Conservation (phyloP, 139 green algal species). For the Tetradesmus lagerheimii region DNA sequence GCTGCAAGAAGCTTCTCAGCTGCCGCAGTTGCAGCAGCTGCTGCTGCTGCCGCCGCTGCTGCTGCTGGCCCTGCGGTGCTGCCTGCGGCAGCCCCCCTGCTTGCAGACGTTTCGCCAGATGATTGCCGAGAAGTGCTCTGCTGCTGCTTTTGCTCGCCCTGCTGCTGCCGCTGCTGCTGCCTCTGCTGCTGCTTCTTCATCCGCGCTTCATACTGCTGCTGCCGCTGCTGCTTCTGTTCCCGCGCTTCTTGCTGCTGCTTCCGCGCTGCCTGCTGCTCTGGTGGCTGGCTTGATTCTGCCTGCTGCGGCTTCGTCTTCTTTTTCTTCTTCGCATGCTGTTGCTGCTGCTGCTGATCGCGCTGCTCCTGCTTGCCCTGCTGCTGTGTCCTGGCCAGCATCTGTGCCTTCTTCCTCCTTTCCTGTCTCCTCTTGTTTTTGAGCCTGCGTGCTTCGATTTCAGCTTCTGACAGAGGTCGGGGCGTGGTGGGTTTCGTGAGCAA, state of each 20-base stretch:
- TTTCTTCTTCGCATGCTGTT: neutral
- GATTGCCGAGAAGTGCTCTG: neutral
- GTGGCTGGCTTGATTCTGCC: no score
- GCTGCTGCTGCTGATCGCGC: neutral
- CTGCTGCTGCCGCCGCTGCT: neutral
- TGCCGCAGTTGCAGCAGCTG: neutral
- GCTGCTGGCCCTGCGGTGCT: neutral
- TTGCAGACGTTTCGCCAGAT: neutral
- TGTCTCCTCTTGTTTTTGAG: neutral
- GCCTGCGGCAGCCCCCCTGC: no score
- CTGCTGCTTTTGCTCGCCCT: neutral
- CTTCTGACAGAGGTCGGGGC: neutral
- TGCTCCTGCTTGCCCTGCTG: neutral
- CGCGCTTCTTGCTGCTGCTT: neutral
- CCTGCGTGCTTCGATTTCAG: neutral
- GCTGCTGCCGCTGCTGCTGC: neutral
- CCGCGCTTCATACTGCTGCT: neutral
- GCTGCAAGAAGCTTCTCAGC: neutral
- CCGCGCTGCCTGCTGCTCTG: neutral
- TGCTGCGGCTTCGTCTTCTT: neutral
- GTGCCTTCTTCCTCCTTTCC: neutral
- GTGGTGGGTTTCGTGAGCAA: neutral
- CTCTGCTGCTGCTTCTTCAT: neutral
- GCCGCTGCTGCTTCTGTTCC: no score
- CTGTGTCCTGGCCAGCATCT: neutral